Base-by-base conservation (phyloP, 176 grass and related monocot species). In the Poa pratensis region DNA sequence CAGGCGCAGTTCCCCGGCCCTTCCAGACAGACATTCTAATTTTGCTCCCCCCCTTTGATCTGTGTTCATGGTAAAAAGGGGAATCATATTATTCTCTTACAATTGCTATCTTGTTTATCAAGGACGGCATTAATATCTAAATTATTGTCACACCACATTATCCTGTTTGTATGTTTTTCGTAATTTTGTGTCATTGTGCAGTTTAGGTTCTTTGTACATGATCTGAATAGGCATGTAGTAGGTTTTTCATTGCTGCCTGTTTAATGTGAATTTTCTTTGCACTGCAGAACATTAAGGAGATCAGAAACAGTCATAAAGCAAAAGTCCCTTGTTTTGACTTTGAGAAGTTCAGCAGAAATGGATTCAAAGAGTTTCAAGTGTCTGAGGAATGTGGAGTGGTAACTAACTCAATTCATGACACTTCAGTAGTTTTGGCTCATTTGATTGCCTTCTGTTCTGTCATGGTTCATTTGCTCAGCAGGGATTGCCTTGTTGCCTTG, bases 301-400 rank as follows among this genome's bases (percentile, higher is more conserved):
- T 98, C 74, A 98, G 90, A 86, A 94, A 91, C 75, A 85, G 58
- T 83, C 93, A 94, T 79, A 94, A 95, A 80, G 91, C 89, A 16
- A 85, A 98, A 88, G 89, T 98, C 84, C 96, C 96, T 83, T 94
- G 91, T 81, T 98, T 95, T 14, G 93, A 98, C 87, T 95, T 95
- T 42, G 96, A 98, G 85, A 98, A 94, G 84, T 95, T 90, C 62
- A 89, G 84, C 50, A 92, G 96, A 85, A 91, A 94, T 80, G 89
- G 87, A 84, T 95, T 98, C 75, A 92, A 98, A 81, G 93, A 98
- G 51, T 82, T 98, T 89, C 93, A 94, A 87, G 96, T 98, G 66
- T 95, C 96, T 1, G 96, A 98, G 73, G 96, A 98, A 81, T 95
- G 91, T 90, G 96, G 96, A 62, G 96, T 98, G 96, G 96, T 98